Conservation (phyloP, 2,329 filamentous ascomycete species). For the Ceratocystis smalleyi region DNA sequence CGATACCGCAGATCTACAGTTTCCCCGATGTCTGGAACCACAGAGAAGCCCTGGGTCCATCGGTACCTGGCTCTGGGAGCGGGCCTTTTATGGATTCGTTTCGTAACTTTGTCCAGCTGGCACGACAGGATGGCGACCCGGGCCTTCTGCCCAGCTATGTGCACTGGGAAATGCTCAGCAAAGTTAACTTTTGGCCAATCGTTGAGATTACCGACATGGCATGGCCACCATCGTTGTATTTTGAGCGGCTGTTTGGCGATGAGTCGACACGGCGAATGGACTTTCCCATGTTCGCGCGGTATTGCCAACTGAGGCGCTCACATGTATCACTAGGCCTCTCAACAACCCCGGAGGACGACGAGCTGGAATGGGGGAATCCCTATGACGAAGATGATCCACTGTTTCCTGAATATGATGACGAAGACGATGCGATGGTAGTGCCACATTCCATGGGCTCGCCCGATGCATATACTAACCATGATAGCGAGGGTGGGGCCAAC, state of each 20-base stretch:
- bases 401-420: not conserved
- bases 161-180: not conserved
- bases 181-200: constrained; percentile 10
- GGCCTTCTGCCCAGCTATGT: not conserved
- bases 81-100: not conserved
- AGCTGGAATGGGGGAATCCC: not conserved
- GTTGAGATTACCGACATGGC: not conserved
- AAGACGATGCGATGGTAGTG: not conserved
- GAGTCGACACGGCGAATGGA: not conserved
- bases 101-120: not conserved
- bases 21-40: constrained; percentile 7
- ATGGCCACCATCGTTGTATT: constrained; percentile 5
- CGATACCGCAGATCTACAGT: not conserved
- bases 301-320: not conserved
- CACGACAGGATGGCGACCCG: not conserved
- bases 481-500: not conserved
- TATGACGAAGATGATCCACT: not conserved
- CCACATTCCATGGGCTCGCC: not conserved
- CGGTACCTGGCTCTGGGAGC: constrained; percentile 2
- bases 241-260: constrained; percentile 2
- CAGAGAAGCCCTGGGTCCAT: not conserved
- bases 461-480: not conserved
- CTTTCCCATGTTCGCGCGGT: not conserved
- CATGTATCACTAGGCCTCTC: not conserved
- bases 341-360: not conserved